Base-by-base conservation (phyloP, 2,329 filamentous ascomycete species). In the Pseudogymnoascus sp. region DNA sequence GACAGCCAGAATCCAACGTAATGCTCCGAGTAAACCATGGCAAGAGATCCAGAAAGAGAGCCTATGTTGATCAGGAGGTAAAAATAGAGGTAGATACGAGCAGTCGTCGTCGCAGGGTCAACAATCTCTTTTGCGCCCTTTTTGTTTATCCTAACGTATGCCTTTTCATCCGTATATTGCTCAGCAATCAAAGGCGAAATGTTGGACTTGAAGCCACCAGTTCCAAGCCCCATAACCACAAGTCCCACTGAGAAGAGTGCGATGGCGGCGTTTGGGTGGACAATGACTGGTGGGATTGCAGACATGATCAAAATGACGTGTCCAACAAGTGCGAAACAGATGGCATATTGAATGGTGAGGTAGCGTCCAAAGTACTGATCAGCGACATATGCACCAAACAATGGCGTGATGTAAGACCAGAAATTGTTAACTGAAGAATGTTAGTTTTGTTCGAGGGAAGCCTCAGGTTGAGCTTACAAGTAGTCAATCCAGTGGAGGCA, bases 1-100 rank as follows among this genome's bases (percentile, higher is more conserved):
- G 88, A 81, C 23, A 89, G 80, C 85, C 86, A 92, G 78, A 90
- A 91, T 6, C 88, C 88, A 58, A 90, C 81, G 65, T 89, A 90
- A 71, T 88, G 87, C 74, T 91, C 89, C 1, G 87, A 84, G 69
- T 89, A 92, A 35, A 85, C 86, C 83, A 88, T 91, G 69, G 77
- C 78, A 63, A 88, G 80, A 72, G 86, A 85, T 49, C 81, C 84
- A 52, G 79, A 69, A 8, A 70, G 63, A 26, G 85, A 82, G 33
- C 88, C 88, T 12, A 88, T 71, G 70, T 90, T 90, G 76, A 89
- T 87, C 69, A 86, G 81, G 62, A 89, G 78, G 74, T 90, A 91
- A 73, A 89, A 90, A 73, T 84, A 87, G 68, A 84, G 80, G 71
- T 86, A 90, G 61, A 90, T 83, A 52, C 83, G 78, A 4, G 78